phyloP scores from a whole-genome alignment of 225 moss, liverwort and hornwort genomes.

The Neckera pumila region DNA sequence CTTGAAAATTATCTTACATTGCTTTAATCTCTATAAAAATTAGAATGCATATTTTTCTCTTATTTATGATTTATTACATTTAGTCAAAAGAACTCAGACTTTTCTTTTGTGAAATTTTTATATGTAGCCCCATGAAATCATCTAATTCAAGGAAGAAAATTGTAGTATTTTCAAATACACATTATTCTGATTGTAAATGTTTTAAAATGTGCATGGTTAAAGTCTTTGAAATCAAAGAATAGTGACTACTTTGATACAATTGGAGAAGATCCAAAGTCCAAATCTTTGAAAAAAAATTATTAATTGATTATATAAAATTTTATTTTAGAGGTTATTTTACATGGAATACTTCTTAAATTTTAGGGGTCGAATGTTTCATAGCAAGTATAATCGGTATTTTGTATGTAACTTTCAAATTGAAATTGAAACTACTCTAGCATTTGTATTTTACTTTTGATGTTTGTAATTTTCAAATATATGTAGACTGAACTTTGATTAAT shows the following conservation, averaged over 20 bases:
- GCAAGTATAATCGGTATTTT: neutral
- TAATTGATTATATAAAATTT: neutral
- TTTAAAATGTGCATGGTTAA: neutral
- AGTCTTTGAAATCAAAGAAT: neutral
- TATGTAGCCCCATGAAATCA: neutral
- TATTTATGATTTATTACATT: neutral
- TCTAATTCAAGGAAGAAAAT: neutral
- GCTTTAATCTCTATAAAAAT: neutral
- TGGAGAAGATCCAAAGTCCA: neutral
- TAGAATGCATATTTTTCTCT: neutral
- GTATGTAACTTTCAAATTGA: neutral
- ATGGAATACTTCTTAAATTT: too few species aligned
- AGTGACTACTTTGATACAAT: too few species aligned
- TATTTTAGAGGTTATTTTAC: neutral
- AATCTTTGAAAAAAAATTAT: neutral
- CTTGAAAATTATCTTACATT: neutral
- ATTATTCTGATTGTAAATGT: neutral
- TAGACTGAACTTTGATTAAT: neutral
- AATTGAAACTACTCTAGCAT: neutral
- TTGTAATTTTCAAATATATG: neutral
- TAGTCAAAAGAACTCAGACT: fast-evolving
- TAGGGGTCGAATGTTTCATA: neutral
- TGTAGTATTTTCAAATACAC: neutral
- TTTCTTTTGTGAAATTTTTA: neutral
- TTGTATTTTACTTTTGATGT: neutral